Evolutionary conservation across 2,329 filamentous ascomycete species (phyloP).

Genomic region (Clonostachys rosea): DNA sequence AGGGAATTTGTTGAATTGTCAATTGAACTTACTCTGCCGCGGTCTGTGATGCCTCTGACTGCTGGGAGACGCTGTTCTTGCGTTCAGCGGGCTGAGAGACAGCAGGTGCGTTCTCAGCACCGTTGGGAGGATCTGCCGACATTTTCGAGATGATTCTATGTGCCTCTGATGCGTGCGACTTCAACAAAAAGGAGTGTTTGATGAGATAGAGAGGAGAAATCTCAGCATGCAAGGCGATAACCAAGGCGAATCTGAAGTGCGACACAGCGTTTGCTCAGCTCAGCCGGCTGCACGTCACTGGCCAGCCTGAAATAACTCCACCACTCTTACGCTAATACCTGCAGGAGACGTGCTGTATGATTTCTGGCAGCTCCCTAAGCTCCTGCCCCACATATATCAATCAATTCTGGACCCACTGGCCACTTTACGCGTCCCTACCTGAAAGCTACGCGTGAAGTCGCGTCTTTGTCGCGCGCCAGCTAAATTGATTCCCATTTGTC

Average conservation of each 20-base stretch:
- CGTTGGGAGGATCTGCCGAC: constrained; percentile 29
- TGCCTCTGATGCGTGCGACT: background rate
- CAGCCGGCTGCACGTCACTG: background rate
- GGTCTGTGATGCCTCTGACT: constrained; percentile 59
- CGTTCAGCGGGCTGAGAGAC: constrained; percentile 24
- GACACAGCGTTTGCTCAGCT: background rate
- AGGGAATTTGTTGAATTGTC: no score
- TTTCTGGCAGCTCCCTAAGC: background rate
- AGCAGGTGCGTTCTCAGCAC: constrained; percentile 11
- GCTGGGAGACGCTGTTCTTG: constrained; percentile 55
- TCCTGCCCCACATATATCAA: background rate
- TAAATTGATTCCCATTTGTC: background rate
- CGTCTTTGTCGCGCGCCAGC: background rate
- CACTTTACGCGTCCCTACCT: constrained; percentile 28
- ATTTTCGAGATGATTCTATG: constrained; percentile 9
- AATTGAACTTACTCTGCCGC: constrained; percentile 57
- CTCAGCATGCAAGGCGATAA: no score
- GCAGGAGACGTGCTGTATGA: background rate
- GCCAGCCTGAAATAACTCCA: background rate
- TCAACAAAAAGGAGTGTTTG: background rate
- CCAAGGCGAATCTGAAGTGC: background rate
- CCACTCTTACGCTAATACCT: background rate
- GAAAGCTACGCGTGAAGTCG: constrained; percentile 10
- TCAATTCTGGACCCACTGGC: constrained; percentile 3
- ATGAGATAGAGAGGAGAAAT: background rate